Evolutionary conservation across 495 filamentous ascomycete genomes (phyloP), one percentile per base, ranked within the genome.

Genomic region (Beverwykella pulmonaria): DNA sequence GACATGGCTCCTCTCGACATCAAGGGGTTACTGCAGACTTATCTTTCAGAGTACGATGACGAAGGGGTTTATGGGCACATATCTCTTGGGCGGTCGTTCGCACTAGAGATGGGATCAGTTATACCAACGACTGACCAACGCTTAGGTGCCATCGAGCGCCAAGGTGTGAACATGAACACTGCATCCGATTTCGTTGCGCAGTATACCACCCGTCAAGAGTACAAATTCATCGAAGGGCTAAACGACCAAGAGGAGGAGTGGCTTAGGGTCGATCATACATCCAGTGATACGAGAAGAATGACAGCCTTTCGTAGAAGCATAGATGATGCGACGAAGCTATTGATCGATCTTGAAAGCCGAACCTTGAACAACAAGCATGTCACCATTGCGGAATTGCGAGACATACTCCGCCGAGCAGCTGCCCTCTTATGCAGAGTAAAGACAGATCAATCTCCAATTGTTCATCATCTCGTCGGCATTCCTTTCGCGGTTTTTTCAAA

Each of bases 151-250:
- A 87, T 96, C 26, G 91, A 96, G 57, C 81, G 78, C 29, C 83
- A 90, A 62, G 83, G 86, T 30, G 84, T 83, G 20, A 86, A 86
- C 50, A 86, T 96, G 66, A 94, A 98, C 70, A 88, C 92, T 15
- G 93, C 92, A 14, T 97, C 93, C 15, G 92, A 97, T 75, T 96
- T 98, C 70, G 88, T 98, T 74, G 90, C 92, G 32, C 92, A 97
- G 73, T 97, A 98, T 72, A 97, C 93, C n/a, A 94, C 90, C 23
- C 90, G 94, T 9, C 95, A 98, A 73, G 92, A 92, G 70, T 98
- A 98, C 74, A 86, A 90, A 29, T 90, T 90, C 65, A 84, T 88
- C 15, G 91, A 96, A 72, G 78, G 86, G 12, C 74, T 88, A 44
- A 83, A 86, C 12, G 86, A 86, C 41, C 82, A 87, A 65, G 83